Percentiles rank a stretch among this genome's conserved stretches.
Conservation (phyloP, 2,329 filamentous ascomycete species). For the Didymella arachidicola region DNA sequence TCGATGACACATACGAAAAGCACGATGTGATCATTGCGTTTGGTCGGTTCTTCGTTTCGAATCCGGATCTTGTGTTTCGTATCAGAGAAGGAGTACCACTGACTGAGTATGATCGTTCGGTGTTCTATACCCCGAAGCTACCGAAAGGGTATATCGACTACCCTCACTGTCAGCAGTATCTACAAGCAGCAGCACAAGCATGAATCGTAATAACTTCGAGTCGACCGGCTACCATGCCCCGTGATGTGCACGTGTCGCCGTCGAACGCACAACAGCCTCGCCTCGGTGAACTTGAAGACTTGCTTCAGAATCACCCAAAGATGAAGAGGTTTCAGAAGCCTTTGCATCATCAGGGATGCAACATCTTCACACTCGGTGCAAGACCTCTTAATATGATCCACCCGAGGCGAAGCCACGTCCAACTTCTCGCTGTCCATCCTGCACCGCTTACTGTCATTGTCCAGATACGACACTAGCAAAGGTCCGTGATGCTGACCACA, state of each 20-base stretch:
- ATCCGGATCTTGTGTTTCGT: slow-evolving; percentile 56
- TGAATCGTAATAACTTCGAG: neutral
- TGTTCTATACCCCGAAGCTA: slow-evolving; percentile 23
- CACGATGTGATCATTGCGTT: slow-evolving; percentile 50
- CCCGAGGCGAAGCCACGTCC: neutral
- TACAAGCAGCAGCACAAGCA: slow-evolving; percentile 3
- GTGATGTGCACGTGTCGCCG: neutral
- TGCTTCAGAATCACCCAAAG: neutral
- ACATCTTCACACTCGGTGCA: no score
- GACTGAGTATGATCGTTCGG: slow-evolving; percentile 50
- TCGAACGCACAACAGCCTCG: neutral
- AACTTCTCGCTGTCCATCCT: neutral
- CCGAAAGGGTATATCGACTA: slow-evolving; percentile 28
- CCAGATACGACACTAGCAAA: neutral
- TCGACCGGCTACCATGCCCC: neutral
- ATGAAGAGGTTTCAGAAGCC: neutral
- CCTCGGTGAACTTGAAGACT: neutral
- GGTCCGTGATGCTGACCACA: neutral
- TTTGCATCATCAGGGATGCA: neutral
- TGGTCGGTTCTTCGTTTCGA: slow-evolving; percentile 56
- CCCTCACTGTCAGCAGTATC: slow-evolving; percentile 19
- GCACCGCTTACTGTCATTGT: neutral
- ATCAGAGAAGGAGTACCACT: slow-evolving; percentile 51
- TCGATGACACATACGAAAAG: slow-evolving; percentile 48
- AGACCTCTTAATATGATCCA: neutral